Percentiles rank a stretch among this genome's conserved stretches.
phyloP scores from a whole-genome alignment of 2,329 filamentous ascomycete species.

The Paecilomyces fulvus region DNA sequence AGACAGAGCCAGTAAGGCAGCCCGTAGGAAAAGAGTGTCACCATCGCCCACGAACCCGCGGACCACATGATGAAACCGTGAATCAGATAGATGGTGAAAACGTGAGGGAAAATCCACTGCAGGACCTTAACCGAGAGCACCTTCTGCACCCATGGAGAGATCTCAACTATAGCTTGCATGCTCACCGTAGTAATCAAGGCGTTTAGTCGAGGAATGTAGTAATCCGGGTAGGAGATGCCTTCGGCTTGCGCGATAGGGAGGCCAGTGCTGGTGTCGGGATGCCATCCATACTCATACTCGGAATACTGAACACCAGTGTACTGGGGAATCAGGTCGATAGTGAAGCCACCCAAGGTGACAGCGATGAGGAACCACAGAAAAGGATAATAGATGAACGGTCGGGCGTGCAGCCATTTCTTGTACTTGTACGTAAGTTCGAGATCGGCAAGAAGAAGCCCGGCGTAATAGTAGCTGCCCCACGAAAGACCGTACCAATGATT shows the following conservation, averaged over 20 bases:
- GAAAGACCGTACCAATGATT: conserved; percentile 41
- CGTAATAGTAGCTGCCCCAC: conserved; percentile 40
- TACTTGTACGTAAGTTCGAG: conserved; percentile 40
- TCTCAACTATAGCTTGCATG: conserved; percentile 27
- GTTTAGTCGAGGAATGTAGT: conserved; percentile 38
- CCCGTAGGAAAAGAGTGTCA: conserved; percentile 10
- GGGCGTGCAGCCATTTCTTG: conserved; percentile 28
- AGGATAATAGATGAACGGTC: conserved; percentile 29
- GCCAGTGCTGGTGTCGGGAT: conserved; percentile 34
- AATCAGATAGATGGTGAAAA: conserved; percentile 43
- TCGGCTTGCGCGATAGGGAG: conserved; percentile 26
- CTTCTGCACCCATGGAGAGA: conserved; percentile 32
- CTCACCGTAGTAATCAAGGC: conserved; percentile 31
- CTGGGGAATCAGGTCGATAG: conserved; percentile 29
- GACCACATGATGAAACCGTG: conserved; percentile 33
- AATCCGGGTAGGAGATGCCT: conserved; percentile 31
- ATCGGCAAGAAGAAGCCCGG: conserved; percentile 39
- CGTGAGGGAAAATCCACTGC: conserved; percentile 40
- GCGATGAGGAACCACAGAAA: conserved; percentile 23
- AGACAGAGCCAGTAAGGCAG: conserved; percentile 18
- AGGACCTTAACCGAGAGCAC: conserved; percentile 32
- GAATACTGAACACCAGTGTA: conserved; percentile 31
- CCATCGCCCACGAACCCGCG: conserved; percentile 15
- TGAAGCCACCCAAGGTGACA: conserved; percentile 23
- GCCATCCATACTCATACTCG: conserved; percentile 34